Evolutionary conservation across 1,139 yeast genomes (phyloP), one percentile per base, ranked within the genome.

Genomic region (Yamadazyma diddensiae): DNA sequence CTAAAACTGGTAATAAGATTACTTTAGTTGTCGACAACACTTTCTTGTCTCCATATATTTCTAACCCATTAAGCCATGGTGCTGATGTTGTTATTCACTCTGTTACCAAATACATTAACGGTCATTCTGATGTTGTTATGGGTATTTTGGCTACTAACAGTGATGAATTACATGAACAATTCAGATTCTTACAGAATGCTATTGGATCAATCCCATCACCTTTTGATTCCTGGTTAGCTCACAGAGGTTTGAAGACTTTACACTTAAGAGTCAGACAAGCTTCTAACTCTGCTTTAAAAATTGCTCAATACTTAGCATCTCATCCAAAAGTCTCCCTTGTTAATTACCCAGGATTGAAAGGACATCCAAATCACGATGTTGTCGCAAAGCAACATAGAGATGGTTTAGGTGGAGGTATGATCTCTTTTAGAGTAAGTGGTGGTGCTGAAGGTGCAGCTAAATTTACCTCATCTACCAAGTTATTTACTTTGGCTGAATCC

Each of bases 191-290:
- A 58, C 95, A 86, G 61, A 86, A 86, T 52, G 95, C 95, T 43
- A 72, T 84, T 52, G 95, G 95, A 42, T 87, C 94, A 28, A 76
- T 85, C 45, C 95, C 95, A 45, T 84, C 94, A 23, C 87, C 95
- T 32, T 86, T 86, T 57, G 95, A 86, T 66, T 76, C 87, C 30
- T 86, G 95, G 95, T 79, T 86, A 60, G 90, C 94, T 38, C 95
- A 85, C 73, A 77, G 95, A 61, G 95, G 95, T 53, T 73, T 86
- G 56, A 86, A 84, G 73, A 86, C 95, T 28, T 71, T 86, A 55
- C 94, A 84, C 53, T 70, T 86, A 61, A 77, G 95, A 59, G 83
- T 79, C 32, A 75, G 76, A 53, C 84, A 82, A 53, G 81, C 92
- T 24, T 65, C 88, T 29, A 49, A 55, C 34, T 71, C 75, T 38